Evolutionary conservation across 2,329 filamentous ascomycete species (phyloP).

Genomic region (Colletotrichum simmondsii): DNA sequence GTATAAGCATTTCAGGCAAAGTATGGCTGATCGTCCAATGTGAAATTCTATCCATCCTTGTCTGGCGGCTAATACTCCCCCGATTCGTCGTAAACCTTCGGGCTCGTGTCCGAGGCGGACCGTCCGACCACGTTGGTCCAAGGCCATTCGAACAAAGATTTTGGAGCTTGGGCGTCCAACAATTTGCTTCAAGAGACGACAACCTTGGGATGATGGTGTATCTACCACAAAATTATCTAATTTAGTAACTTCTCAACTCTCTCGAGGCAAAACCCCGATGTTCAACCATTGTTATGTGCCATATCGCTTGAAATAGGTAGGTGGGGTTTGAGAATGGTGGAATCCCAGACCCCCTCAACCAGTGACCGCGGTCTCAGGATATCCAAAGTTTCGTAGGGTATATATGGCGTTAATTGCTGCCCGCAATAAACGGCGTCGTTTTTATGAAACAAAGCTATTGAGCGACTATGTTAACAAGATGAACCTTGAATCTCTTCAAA

Average conservation of each 20-base stretch:
- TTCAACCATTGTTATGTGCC: neutral
- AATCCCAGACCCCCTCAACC: no score
- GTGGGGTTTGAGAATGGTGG: no score
- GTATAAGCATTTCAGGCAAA: neutral
- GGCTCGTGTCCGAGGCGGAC: neutral
- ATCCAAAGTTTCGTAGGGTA: no score
- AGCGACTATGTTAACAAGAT: no score
- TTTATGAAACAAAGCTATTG: no score
- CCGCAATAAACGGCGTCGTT: no score
- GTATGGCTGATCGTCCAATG: neutral
- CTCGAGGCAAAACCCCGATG: neutral
- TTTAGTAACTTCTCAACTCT: neutral
- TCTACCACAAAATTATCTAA: neutral
- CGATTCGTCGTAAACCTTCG: neutral
- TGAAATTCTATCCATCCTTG: neutral
- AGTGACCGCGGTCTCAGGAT: no score
- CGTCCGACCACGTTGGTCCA: neutral
- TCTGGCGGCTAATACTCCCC: neutral
- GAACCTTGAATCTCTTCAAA: no score
- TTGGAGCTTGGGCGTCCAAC: neutral
- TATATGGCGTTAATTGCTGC: no score
- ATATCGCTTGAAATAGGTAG: no score
- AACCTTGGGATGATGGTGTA: neutral
- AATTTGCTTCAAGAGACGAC: neutral
- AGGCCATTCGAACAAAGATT: neutral